Evolutionary conservation across 768 basidiomycete species (phyloP).

Genomic region (Gelatoporia subvermispora): DNA sequence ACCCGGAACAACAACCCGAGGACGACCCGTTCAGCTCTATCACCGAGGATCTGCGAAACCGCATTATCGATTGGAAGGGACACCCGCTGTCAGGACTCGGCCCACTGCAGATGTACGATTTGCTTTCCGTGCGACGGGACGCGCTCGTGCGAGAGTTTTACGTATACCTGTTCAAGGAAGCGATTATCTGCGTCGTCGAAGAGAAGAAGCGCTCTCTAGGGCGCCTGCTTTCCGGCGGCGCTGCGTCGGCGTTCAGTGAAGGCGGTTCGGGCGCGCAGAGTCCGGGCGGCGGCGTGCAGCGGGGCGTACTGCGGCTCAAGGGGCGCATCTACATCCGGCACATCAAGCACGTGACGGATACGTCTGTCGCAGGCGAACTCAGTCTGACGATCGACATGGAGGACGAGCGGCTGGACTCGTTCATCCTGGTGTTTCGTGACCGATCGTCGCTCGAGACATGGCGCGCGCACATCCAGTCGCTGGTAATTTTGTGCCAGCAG

Average conservation of each 20-base stretch:
- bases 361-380: slow-evolving; percentile 73
- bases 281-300: slow-evolving; percentile 21
- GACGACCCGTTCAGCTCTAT: slow-evolving; percentile 79
- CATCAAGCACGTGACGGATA: slow-evolving; percentile 84
- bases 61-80: slow-evolving; percentile 96
- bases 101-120: slow-evolving; percentile 86
- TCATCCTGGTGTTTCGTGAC: slow-evolving; percentile 94
- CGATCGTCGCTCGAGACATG: slow-evolving; percentile 85
- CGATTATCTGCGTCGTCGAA: slow-evolving; percentile 95
- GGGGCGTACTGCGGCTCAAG: slow-evolving; percentile 75
- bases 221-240: slow-evolving; percentile 52
- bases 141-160: slow-evolving; percentile 89
- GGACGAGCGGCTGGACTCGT: slow-evolving; percentile 88
- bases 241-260: slow-evolving; percentile 45
- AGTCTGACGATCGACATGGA: slow-evolving; percentile 98
- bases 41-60: slow-evolving; percentile 82
- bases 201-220: slow-evolving; percentile 86
- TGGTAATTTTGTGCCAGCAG: slow-evolving; percentile 68
- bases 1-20: slow-evolving; percentile 39
- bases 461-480: slow-evolving; percentile 75
- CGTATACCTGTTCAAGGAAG: slow-evolving; percentile 96
- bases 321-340: slow-evolving; percentile 95
- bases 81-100: slow-evolving; percentile 89
- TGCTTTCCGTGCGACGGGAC: slow-evolving; percentile 85
- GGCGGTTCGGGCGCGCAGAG: slow-evolving; percentile 36